Conservation (phyloP, 176 grass and related monocot species). For the Eragrostis nindensis region DNA sequence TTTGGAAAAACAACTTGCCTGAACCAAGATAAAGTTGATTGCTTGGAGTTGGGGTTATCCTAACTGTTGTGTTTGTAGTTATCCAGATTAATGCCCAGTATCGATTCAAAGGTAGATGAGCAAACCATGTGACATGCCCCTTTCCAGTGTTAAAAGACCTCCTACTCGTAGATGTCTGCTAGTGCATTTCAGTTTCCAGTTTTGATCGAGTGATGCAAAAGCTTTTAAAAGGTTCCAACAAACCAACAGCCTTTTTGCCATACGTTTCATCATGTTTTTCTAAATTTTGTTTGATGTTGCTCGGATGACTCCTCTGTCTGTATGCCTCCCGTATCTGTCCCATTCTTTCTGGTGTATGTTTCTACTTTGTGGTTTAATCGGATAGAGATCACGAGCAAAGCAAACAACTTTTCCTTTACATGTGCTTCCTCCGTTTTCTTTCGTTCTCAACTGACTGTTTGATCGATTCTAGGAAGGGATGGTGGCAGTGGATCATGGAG, state of each 20-base stretch:
- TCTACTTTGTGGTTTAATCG: conserved; percentile 37
- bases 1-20: conserved; percentile 15
- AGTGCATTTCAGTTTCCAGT: conserved; percentile 35
- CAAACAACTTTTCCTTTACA: conserved; percentile 38
- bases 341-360: conserved; percentile 30
- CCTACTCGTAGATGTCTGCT: conserved; percentile 20
- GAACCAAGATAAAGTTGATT: conserved; percentile 31
- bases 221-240: conserved; percentile 18
- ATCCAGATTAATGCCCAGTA: conserved; percentile 18
- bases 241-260: conserved; percentile 39
- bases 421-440: conserved; percentile 35
- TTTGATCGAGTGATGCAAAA: conserved; percentile 38
- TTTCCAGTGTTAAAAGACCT: conserved; percentile 3
- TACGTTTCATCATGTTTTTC: background rate
- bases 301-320: background rate
- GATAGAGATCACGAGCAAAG: conserved; percentile 43
- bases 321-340: background rate
- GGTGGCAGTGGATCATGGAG: conserved; percentile 52
- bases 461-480: conserved; percentile 38
- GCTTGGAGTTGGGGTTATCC: conserved; percentile 25
- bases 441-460: conserved; percentile 41
- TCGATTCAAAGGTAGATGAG: conserved; percentile 32
- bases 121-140: conserved; percentile 29
- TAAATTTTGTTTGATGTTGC: background rate
- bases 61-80: conserved; percentile 27